Evolutionary conservation across 306 rosid genomes (phyloP), one percentile per base, ranked within the genome.

Genomic region (Chamaecrista fasciculata): DNA sequence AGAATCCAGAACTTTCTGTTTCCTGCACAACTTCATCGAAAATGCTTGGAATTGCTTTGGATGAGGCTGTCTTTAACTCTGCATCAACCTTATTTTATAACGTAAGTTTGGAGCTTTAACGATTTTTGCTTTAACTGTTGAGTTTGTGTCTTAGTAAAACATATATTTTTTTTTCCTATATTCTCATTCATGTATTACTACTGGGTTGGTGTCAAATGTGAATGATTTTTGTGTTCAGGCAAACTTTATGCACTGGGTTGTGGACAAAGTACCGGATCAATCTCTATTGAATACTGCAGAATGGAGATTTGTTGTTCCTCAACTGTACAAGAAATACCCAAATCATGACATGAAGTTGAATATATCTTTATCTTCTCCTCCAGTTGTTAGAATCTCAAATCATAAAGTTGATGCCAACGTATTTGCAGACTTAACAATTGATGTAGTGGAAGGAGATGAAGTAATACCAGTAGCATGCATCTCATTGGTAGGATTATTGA

Each of bases 261-360:
- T 94, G 57, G 90, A 88, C 71, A 76, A 90, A 76, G 56, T 94
- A 77, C 96, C 98, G 28, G 87, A 90, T 79, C 97, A 88, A 69
- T 79, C 90, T 42, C 79, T 90, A 76, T 51, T 90, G 75, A 94
- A 88, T 83, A 94, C 96, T 14, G 95, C 94, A 48, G 97, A 85
- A 72, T 94, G 97, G 96, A 90, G 94, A 94, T 90, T 83, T 79
- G 78, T 94, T 56, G 55, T 94, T 79, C 98, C 97, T 67, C 97
- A 90, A 66, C 80, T 94, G 37, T 94, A 90, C 89, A 85, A 75
- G 86, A 94, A 90, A 77, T 94, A 90, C 73, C 98, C 97, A 25
- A 85, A 90, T 77, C 87, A 81, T 69, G 75, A 84, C 63, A 86
- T 90, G 95, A 83, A 87, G 74, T 85, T 94, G 86, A 94, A 90